Percentiles rank a stretch among this genome's conserved stretches.
These are phyloP conservation scores for Hymenoscyphus linearis DNA, from an alignment of 2,329 filamentous ascomycete species.

Conservation along the genomic window DNA sequence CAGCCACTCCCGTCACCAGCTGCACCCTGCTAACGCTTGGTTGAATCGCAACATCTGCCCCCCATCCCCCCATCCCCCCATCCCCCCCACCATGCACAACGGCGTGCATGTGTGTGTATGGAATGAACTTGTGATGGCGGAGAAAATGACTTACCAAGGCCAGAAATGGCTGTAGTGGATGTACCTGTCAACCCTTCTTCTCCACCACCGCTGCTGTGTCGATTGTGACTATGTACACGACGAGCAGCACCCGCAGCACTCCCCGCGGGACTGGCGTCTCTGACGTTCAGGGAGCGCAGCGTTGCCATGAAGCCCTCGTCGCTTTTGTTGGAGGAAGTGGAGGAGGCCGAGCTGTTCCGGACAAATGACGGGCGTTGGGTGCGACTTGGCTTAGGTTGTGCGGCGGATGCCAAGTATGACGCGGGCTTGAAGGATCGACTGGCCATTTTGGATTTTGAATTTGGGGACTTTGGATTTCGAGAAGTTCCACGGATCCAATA, in stretches of 20 bases:
- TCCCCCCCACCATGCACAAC: neutral
- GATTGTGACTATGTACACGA: neutral
- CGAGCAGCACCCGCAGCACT: conserved; percentile 1
- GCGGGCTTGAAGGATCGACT: conserved; percentile 46
- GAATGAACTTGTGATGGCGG: neutral
- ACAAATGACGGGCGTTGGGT: conserved; percentile 40
- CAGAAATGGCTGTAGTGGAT: neutral
- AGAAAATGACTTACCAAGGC: neutral
- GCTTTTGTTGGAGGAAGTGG: conserved; percentile 13
- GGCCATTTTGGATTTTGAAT: conserved; percentile 37
- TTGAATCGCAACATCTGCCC: neutral
- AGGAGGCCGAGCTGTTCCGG: conserved; percentile 39
- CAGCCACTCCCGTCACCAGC: conserved; percentile 16
- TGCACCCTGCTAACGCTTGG: conserved; percentile 3
- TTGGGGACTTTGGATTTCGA: neutral
- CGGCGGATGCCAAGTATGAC: conserved; percentile 32
- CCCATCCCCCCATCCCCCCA: no score
- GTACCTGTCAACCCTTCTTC: neutral
- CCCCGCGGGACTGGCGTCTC: conserved; percentile 3
- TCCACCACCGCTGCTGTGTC: neutral
- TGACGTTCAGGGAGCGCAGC: conserved; percentile 11
- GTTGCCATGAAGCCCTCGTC: conserved; percentile 20
- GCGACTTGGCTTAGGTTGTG: conserved; percentile 34
- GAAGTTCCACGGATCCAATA: no score
- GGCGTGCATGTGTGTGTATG: neutral